Evolutionary conservation across 2,329 filamentous ascomycete species (phyloP), one percentile per base, ranked within the genome.

Genomic region (Colletotrichum eremochloae): DNA sequence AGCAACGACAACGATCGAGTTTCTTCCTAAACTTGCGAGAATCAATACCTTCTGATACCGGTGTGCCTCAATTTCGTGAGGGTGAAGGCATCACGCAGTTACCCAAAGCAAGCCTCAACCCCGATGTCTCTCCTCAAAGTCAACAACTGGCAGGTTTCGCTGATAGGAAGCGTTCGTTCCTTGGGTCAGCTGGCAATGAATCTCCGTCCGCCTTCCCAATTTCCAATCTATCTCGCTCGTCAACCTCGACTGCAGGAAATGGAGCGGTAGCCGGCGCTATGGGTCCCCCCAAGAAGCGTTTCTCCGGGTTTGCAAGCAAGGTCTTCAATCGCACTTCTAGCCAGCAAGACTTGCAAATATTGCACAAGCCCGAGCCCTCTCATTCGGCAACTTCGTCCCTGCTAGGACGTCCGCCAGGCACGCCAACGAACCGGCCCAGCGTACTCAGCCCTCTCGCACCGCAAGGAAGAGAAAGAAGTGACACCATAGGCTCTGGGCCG

Each of bases 161-260:
- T 3, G 82, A 85, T 6, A 82, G 81, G 56, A 86, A 82, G 74
- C 78, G 78, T 42, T 82, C 83, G 2, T 81, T 86, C 64, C 81
- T 86, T 33, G 77, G 80, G 12, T 71, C 76, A 14, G 76, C 78
- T 15, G 33, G 73, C 36, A 75, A 75, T 9, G 55, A 68, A 12
- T 67, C 61, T 7, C 42, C 60, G 3, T 15, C 71, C 67, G 38
- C 31, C 55, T n/a, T 64, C 44, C 63, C 75, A 62, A 50, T 63
- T 46, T 58, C 75, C 61, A 50, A 71, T 72, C 57, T 76, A 29
- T 73, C 78, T 7, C 76, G 77, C 33, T 74, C 76, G 2, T 76
- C 76, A 1, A 81, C 79, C 24, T 75, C 79, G 15, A 80, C 76
- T 29, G 68, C 50, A 20, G 52, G 58, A 63, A 75, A 63, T 71